phyloP scores from a whole-genome alignment of 2,329 filamentous ascomycete genomes.

The Fusarium scirpi region DNA sequence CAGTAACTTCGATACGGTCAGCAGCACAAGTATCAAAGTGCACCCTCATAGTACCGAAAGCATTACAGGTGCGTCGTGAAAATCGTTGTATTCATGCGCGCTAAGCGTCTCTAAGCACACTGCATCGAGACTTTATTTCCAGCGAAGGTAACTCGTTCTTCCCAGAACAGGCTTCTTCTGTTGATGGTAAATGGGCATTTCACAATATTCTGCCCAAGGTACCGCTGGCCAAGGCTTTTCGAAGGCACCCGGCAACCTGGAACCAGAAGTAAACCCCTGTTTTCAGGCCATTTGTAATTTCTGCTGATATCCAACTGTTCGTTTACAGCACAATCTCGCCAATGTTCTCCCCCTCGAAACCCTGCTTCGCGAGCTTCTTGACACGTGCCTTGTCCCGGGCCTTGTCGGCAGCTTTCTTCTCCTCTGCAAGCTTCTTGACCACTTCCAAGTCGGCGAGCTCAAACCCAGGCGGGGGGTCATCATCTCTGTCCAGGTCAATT shows the following conservation, averaged over 20 bases:
- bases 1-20: not conserved
- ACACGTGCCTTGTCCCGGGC: slow-evolving; percentile 77
- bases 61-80: slow-evolving; percentile 2
- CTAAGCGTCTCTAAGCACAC: slow-evolving; percentile 33
- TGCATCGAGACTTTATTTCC: slow-evolving; percentile 14
- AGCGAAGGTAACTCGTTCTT: slow-evolving; percentile 12
- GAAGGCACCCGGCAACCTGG: slow-evolving; percentile 5
- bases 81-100: slow-evolving; percentile 37
- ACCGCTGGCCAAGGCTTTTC: slow-evolving; percentile 42
- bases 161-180: slow-evolving; percentile 12
- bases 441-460: slow-evolving; percentile 73
- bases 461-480: slow-evolving; percentile 82
- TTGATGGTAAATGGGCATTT: slow-evolving; percentile 61
- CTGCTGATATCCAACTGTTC: slow-evolving; percentile 17
- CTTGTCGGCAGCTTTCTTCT: slow-evolving; percentile 77
- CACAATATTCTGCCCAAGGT: slow-evolving; percentile 71
- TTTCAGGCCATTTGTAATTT: slow-evolving; percentile 9
- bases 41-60: not conserved
- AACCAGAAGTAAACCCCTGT: slow-evolving; percentile 8
- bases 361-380: slow-evolving; percentile 78
- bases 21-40: not conserved
- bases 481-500: slow-evolving; percentile 96
- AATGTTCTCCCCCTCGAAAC: slow-evolving; percentile 88
- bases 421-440: slow-evolving; percentile 79
- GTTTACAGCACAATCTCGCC: slow-evolving; percentile 76